Percentiles rank a stretch among this genome's conserved stretches.
Evolutionary conservation across 371 early-diverging fungal species (phyloP).

Genomic region (Zancudomyces culisetae): DNA sequence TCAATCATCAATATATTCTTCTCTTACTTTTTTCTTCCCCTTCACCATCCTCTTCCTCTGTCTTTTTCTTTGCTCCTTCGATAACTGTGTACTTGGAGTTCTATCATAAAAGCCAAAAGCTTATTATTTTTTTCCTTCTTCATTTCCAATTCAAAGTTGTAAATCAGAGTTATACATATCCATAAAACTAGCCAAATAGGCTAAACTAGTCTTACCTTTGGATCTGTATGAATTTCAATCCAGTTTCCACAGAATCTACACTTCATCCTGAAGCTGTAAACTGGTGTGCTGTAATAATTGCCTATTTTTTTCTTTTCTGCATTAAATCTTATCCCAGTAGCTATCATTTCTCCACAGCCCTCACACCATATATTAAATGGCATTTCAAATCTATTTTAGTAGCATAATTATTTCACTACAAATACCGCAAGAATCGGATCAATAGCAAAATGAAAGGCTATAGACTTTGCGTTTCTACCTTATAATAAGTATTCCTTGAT

Average conservation of each 20-base stretch:
- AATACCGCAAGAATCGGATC: no score
- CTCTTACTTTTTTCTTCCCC: neutral
- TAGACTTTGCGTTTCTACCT: no score
- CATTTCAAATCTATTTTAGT: conserved; percentile 53
- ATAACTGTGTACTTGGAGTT: conserved; percentile 58
- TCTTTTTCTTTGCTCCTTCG: conserved; percentile 53
- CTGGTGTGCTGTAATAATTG: conserved; percentile 72
- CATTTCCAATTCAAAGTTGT: no score
- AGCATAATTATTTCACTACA: no score
- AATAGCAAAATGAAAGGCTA: no score
- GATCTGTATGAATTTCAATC: conserved; percentile 87
- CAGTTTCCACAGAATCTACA: conserved; percentile 69
- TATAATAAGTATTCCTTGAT: conserved; percentile 75
- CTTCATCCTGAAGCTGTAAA: conserved; percentile 77
- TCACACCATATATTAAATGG: conserved; percentile 84
- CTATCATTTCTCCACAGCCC: conserved; percentile 67
- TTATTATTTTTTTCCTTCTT: no score
- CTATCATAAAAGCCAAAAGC: no score
- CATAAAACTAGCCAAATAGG: no score
- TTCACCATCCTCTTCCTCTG: conserved; percentile 22
- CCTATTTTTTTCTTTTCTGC: conserved; percentile 87
- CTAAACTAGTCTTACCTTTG: conserved; percentile 41
- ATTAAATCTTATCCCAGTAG: conserved; percentile 73
- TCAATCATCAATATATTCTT: conserved; percentile 3
- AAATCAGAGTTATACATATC: no score